phyloP scores from a whole-genome alignment of 768 basidiomycete genomes.

The Podaxis carcinomalis region DNA sequence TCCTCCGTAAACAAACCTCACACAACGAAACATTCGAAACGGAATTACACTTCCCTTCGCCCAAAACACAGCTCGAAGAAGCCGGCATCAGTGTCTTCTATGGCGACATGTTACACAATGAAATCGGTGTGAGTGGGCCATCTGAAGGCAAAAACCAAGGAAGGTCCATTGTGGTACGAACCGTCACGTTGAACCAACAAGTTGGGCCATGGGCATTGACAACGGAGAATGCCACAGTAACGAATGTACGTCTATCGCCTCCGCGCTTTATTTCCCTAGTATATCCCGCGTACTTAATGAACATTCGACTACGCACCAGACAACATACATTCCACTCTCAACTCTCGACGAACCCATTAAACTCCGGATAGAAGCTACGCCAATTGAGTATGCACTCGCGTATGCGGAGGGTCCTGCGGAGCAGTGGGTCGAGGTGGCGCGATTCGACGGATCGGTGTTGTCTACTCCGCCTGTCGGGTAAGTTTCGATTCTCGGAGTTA shows the following conservation, averaged over 20 bases:
- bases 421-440: conserved; percentile 19
- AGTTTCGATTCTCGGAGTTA: conserved; percentile 4
- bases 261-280: background rate
- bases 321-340: conserved; percentile 18
- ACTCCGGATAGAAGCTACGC: conserved; percentile 24
- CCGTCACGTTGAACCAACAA: conserved; percentile 25
- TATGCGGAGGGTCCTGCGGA: conserved; percentile 27
- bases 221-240: conserved; percentile 24
- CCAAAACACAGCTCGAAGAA: conserved; percentile 26
- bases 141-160: conserved; percentile 14
- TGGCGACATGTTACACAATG: conserved; percentile 33
- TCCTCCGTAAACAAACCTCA: conserved; percentile 33
- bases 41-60: conserved; percentile 26
- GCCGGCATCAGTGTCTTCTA: conserved; percentile 34
- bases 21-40: conserved; percentile 35
- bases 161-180: conserved; percentile 25
- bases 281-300: background rate
- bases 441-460: conserved; percentile 27
- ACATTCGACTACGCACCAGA: conserved; percentile 8
- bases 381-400: conserved; percentile 26
- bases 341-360: conserved; percentile 22
- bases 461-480: conserved; percentile 31
- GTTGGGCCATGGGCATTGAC: conserved; percentile 32
- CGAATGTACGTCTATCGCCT: conserved; percentile 19
- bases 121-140: conserved; percentile 27